These are phyloP conservation scores for Yarrowia phangngaensis DNA, from an alignment of 805 yeast genomes.

Conservation along the genomic window DNA sequence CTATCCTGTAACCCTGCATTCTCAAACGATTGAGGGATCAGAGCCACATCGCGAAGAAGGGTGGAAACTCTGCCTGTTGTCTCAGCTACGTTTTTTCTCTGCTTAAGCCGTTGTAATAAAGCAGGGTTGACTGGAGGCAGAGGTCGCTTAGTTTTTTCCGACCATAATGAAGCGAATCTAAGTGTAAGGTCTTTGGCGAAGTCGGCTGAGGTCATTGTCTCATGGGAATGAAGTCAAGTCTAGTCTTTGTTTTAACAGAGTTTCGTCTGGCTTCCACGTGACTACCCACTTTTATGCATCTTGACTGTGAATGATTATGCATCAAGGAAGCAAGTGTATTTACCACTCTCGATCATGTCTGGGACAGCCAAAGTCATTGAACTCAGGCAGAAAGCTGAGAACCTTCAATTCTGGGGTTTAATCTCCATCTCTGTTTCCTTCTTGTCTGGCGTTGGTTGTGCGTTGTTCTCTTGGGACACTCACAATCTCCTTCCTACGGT, in stretches of 20 bases:
- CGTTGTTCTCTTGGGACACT: constrained; percentile 2
- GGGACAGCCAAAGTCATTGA: background rate
- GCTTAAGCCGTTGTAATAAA: constrained; percentile 3
- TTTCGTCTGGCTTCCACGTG: too few relatives aligned
- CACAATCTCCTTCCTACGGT: constrained; percentile 12
- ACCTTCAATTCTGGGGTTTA: constrained; percentile 22
- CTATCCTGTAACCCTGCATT: constrained; percentile 46
- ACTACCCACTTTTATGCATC: too few relatives aligned
- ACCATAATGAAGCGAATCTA: constrained; percentile 11
- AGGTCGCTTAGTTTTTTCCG: constrained; percentile 5
- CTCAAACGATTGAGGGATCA: constrained; percentile 42
- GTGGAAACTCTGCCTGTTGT: constrained; percentile 4
- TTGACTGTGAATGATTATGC: too few relatives aligned
- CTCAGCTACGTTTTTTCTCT: background rate
- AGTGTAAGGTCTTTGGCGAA: constrained; percentile 19
- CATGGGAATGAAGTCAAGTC: too few relatives aligned
- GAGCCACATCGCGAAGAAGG: constrained; percentile 1
- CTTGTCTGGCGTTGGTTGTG: constrained; percentile 2
- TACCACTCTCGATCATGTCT: too few relatives aligned
- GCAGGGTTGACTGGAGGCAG: constrained; percentile 11
- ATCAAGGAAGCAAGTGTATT: too few relatives aligned
- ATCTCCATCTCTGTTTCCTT: constrained; percentile 4
- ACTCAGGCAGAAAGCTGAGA: constrained; percentile 3
- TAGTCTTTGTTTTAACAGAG: too few relatives aligned
- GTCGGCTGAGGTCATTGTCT: too few relatives aligned